A percentile compares a stretch with the other conserved stretches of the same genome.
These are phyloP conservation scores for Dactylonectria macrodidyma DNA, from an alignment of 2,329 filamentous ascomycete species.

Conservation along the genomic window DNA sequence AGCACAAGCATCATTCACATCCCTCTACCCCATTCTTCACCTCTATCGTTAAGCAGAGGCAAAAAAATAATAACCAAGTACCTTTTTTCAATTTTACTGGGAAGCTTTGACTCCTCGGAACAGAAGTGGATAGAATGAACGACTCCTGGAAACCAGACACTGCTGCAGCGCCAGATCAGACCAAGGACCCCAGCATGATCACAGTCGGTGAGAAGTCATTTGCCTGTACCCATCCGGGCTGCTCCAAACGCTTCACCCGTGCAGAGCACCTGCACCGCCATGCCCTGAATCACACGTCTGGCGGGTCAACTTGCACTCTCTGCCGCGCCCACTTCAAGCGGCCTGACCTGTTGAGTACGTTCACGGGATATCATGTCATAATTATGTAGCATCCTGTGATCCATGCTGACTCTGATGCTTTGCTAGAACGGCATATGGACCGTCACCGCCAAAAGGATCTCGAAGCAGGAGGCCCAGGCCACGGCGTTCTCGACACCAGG, in stretches of 20 bases:
- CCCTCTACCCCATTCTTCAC: constrained; percentile 23
- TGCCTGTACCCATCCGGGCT: constrained; percentile 61
- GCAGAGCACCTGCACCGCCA: constrained; percentile 72
- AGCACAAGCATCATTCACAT: background rate
- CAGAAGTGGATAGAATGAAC: constrained; percentile 30
- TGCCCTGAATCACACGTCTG: constrained; percentile 68
- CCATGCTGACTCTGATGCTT: constrained; percentile 1
- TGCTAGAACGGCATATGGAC: constrained; percentile 69
- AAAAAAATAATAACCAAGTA: constrained; percentile 1
- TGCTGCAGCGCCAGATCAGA: constrained; percentile 18
- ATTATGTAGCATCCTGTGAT: background rate
- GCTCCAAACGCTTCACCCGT: constrained; percentile 68
- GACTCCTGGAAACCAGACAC: constrained; percentile 9
- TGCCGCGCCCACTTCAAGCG: constrained; percentile 75
- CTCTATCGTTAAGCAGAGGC: background rate
- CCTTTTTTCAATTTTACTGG: background rate
- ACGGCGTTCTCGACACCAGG: constrained; percentile 66
- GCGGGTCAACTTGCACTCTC: constrained; percentile 69
- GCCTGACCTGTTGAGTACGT: constrained; percentile 63
- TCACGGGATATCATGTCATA: background rate
- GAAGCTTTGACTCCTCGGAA: constrained; percentile 13
- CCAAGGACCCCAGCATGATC: constrained; percentile 19
- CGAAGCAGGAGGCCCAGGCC: constrained; percentile 67
- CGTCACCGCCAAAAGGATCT: constrained; percentile 68
- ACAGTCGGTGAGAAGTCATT: constrained; percentile 39